Conservation (phyloP, 768 basidiomycete genomes). For the Russula olivacea region DNA sequence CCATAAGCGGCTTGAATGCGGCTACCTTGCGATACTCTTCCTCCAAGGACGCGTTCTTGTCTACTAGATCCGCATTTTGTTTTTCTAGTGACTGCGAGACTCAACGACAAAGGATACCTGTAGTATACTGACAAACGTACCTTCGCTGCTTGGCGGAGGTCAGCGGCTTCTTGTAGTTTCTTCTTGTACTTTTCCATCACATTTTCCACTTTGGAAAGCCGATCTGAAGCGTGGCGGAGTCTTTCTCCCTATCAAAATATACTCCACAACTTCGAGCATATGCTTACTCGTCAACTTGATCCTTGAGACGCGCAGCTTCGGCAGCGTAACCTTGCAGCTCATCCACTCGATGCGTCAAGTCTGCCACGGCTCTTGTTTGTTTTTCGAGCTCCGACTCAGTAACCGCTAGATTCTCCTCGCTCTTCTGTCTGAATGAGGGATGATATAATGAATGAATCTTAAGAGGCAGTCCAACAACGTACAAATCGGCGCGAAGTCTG, state of each 20-base stretch:
- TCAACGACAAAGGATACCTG: background rate
- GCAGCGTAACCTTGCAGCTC: slow-evolving; percentile 76
- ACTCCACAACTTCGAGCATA: slow-evolving; percentile 3
- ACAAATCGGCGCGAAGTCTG: slow-evolving; percentile 77
- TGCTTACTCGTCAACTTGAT: slow-evolving; percentile 89
- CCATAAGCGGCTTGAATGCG: slow-evolving; percentile 83
- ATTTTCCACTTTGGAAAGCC: slow-evolving; percentile 89
- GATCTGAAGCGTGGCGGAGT: slow-evolving; percentile 88
- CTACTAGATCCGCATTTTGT: slow-evolving; percentile 87
- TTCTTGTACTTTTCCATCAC: slow-evolving; percentile 99
- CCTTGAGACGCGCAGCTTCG: slow-evolving; percentile 75
- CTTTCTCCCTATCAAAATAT: slow-evolving; percentile 35
- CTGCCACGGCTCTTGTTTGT: slow-evolving; percentile 59
- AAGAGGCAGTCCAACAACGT: slow-evolving; percentile 34
- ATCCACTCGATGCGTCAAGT: slow-evolving; percentile 72
- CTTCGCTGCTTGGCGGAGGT: slow-evolving; percentile 81
- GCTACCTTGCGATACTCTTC: slow-evolving; percentile 86
- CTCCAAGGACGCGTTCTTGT: slow-evolving; percentile 87
- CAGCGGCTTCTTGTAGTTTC: slow-evolving; percentile 92
- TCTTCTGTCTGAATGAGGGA: slow-evolving; percentile 68
- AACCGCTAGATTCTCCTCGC: slow-evolving; percentile 83
- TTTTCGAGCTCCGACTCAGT: slow-evolving; percentile 82
- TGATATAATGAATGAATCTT: slow-evolving; percentile 27
- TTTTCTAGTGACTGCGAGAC: slow-evolving; percentile 69
- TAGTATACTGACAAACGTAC: slow-evolving; percentile 37